Conservation (phyloP, 2,329 filamentous ascomycete genomes). For the Botrytis byssoidea region DNA sequence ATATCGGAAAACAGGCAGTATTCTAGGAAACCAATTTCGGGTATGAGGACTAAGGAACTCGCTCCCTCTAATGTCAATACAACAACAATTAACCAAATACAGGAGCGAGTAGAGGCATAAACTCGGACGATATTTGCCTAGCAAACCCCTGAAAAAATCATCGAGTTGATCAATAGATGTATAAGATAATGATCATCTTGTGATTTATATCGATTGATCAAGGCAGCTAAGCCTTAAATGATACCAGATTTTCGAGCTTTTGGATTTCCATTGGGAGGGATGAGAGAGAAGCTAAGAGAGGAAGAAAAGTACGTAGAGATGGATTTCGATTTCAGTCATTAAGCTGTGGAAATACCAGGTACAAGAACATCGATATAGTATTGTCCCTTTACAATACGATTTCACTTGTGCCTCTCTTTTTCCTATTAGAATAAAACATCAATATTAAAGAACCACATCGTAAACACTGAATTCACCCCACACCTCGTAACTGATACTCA, state of each 20-base stretch:
- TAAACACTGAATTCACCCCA: background rate
- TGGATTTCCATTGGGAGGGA: background rate
- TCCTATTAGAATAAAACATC: background rate
- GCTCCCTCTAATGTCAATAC: background rate
- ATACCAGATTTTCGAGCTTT: background rate
- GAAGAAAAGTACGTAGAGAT: background rate
- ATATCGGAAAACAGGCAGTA: background rate
- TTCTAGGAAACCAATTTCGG: background rate
- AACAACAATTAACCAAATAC: background rate
- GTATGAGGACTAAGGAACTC: background rate
- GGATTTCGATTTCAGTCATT: background rate
- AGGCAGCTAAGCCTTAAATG: background rate
- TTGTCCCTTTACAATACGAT: background rate
- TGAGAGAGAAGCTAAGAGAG: background rate
- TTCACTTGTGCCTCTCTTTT: background rate
- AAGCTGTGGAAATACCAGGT: background rate
- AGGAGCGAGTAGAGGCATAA: background rate
- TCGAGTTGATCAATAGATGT: background rate
- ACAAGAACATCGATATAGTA: background rate
- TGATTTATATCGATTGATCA: background rate
- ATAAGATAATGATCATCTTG: background rate
- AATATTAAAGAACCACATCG: background rate
- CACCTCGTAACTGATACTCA: background rate
- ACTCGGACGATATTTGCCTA: background rate
- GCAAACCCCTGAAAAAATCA: background rate